Evolutionary conservation across 2,329 filamentous ascomycete genomes (phyloP).

Genomic region (Lizonia empirigonia): DNA sequence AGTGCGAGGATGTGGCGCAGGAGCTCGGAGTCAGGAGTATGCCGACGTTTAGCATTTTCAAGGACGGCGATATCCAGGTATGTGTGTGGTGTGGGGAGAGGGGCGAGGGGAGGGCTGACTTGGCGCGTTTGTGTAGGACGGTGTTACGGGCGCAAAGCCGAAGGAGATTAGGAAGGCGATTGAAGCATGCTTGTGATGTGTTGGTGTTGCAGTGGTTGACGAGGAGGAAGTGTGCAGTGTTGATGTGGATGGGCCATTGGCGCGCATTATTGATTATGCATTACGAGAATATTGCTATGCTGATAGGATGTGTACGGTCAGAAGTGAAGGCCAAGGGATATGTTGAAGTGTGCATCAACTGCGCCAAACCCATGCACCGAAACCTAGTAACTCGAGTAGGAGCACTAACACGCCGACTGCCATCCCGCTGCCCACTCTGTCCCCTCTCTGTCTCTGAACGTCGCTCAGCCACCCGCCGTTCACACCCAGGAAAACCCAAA

Average conservation of each 20-base stretch:
- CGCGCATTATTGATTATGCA: background rate
- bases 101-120: background rate
- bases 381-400: slow-evolving; percentile 23
- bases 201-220: background rate
- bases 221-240: too few relatives aligned
- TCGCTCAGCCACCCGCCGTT: slow-evolving; percentile 10
- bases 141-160: slow-evolving; percentile 28
- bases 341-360: slow-evolving; percentile 6
- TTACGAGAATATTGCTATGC: background rate
- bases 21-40: slow-evolving; percentile 36
- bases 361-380: slow-evolving; percentile 20
- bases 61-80: slow-evolving; percentile 40
- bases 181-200: slow-evolving; percentile 25
- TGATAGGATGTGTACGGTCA: background rate
- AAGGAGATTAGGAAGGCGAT: slow-evolving; percentile 33
- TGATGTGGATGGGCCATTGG: too few relatives aligned
- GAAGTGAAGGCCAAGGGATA: background rate
- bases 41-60: slow-evolving; percentile 39
- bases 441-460: slow-evolving; percentile 17
- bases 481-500: slow-evolving; percentile 33
- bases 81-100: background rate
- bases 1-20: slow-evolving; percentile 39
- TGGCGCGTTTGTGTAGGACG: slow-evolving; percentile 12
- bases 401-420: slow-evolving; percentile 26
- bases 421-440: slow-evolving; percentile 27